Evolutionary conservation across 495 filamentous ascomycete genomes (phyloP), one percentile per base, ranked within the genome.

Genomic region (Thozetella sp.): DNA sequence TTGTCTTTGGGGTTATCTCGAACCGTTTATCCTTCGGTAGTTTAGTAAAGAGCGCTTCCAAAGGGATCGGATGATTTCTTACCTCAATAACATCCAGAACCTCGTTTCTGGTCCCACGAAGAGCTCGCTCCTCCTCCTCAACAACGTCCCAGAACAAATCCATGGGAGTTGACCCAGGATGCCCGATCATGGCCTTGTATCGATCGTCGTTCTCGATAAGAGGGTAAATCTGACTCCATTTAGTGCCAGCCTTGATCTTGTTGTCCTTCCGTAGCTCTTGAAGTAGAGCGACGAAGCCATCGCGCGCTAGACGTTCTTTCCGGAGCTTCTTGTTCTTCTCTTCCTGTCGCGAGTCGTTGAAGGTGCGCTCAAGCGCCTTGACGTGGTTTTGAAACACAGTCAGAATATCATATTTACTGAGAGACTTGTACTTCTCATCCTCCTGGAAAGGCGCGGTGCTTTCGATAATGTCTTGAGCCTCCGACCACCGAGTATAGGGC

Each of bases 131-230:
- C 73, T 97, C 93, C 72, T 97, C 94, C 69, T 97, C 94, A 17
- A 98, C 84, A 53, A 93, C 82, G 74, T 99, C 96, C 94, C 96
- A 97, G 75, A 98, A 97, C 10, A 99, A 79, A 58, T 99, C 95
- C 60, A 97, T 80, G n/a, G 94, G 91, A 3, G 86, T 90, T 2
- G 95, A 97, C 54, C 96, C 96, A 45, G 86, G 68, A 64, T 95
- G 92, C 46, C 93, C 95, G 26, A 95, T 84, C 77, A 97, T 90
- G 51, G 86, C 90, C 67, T 80, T 83, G 76, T 96, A 98, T 57
- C 93, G 88, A 50, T 90, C 82, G 64, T 98, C 95, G 64, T 90
- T 80, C 62, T 90, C 84, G 64, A 99, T 85, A 53, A 89, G 68
- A 2, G 91, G 90, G 65, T 90, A 82, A 61, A 97, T 81, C 57